These are phyloP conservation scores for Termitomyces sp. DNA, from an alignment of 768 basidiomycete species.

Conservation along the genomic window DNA sequence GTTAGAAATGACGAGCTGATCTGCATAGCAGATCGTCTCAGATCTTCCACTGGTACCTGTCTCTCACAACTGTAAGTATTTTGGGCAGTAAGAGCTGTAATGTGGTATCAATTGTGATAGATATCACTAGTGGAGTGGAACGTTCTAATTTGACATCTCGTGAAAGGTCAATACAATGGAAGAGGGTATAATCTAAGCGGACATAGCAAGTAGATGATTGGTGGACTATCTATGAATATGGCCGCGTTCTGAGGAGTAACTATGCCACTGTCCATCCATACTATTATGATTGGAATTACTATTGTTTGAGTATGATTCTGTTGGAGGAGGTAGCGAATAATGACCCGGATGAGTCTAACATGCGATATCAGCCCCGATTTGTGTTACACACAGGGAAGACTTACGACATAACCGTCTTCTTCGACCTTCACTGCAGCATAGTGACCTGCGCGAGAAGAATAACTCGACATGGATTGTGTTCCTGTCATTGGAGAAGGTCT, in stretches of 20 bases:
- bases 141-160: neutral
- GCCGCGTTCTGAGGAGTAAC: constrained; percentile 63
- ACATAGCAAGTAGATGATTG: neutral
- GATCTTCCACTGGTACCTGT: constrained; percentile 7
- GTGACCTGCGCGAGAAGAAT: constrained; percentile 41
- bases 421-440: constrained; percentile 64
- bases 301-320: constrained; percentile 38
- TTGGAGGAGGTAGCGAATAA: constrained; percentile 36
- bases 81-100: neutral
- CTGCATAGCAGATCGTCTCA: constrained; percentile 15
- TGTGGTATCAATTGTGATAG: neutral
- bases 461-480: constrained; percentile 36
- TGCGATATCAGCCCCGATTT: constrained; percentile 9
- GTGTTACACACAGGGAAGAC: constrained; percentile 15
- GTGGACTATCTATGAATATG: constrained; percentile 53
- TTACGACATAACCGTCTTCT: constrained; percentile 58
- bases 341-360: constrained; percentile 33
- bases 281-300: constrained; percentile 30
- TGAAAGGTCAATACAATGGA: neutral
- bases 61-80: neutral
- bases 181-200: constrained; percentile 18
- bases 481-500: constrained; percentile 41
- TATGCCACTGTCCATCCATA: constrained; percentile 57
- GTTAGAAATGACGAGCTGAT: constrained; percentile 21
- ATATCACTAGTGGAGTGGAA: neutral